A percentile compares a stretch with the other conserved stretches of the same genome.
Conservation (phyloP, 257 asterid genomes). For the Jasminum sambac region DNA sequence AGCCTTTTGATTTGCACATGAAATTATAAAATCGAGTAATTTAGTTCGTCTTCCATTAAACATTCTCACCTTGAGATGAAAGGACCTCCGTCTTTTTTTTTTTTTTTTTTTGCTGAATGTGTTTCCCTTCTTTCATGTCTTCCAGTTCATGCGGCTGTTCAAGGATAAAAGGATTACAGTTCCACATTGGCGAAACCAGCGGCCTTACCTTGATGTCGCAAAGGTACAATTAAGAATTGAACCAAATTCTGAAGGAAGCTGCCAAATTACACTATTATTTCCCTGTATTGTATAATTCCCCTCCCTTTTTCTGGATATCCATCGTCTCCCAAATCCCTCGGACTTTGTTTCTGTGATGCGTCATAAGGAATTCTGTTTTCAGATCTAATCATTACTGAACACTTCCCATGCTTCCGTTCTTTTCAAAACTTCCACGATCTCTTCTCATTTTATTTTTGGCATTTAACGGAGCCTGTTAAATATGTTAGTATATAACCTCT, state of each 20-base stretch:
- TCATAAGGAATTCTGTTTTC: background rate
- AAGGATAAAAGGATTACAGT: conserved; percentile 80
- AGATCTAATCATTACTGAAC: background rate
- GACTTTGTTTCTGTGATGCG: background rate
- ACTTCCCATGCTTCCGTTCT: background rate
- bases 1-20: conserved; percentile 6
- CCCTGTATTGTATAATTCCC: background rate
- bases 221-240: conserved; percentile 42
- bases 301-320: conserved; percentile 2
- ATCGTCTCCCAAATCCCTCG: background rate
- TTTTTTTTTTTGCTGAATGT: too few species aligned
- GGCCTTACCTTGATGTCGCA: conserved; percentile 84
- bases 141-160: conserved; percentile 73
- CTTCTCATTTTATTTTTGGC: background rate
- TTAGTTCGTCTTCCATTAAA: background rate
- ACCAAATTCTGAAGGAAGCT: background rate
- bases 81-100: conserved; percentile 9
- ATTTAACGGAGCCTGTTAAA: background rate
- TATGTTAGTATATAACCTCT: background rate
- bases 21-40: conserved; percentile 1
- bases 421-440: background rate
- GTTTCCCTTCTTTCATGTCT: conserved; percentile 22
- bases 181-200: conserved; percentile 89
- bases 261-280: background rate
- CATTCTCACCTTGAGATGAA: conserved; percentile 7